phyloP scores from a whole-genome alignment of 139 green algal genomes.

The Volvox africanus region DNA sequence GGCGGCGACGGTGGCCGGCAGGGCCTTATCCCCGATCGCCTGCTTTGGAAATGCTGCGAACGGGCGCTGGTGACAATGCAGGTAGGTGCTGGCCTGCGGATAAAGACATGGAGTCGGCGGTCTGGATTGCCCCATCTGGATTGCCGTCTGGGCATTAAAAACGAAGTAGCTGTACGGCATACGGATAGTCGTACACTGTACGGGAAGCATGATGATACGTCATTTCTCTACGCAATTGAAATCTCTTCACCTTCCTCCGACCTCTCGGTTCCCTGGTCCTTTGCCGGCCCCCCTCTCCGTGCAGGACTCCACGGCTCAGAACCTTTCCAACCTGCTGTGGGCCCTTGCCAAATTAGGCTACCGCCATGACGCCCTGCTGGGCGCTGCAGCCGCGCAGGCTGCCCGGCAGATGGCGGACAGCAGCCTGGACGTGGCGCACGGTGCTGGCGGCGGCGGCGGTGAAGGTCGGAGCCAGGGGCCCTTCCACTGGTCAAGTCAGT shows the following conservation, averaged over 20 bases:
- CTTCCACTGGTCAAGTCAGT: slow-evolving; percentile 48
- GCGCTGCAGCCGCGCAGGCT: not conserved
- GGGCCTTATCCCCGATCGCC: not conserved
- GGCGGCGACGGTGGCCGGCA: not conserved
- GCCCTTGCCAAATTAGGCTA: slow-evolving; percentile 60
- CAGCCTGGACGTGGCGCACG: not conserved
- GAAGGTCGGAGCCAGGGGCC: not conserved
- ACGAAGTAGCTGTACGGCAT: too few relatives aligned
- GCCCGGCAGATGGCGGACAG: slow-evolving; percentile 40
- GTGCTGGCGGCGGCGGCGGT: not conserved
- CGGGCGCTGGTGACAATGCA: not conserved
- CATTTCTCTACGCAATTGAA: not conserved
- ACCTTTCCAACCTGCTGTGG: slow-evolving; percentile 78
- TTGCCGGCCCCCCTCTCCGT: not conserved
- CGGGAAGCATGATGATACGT: not conserved
- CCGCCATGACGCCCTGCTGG: slow-evolving; percentile 35
- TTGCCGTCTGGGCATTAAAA: too few relatives aligned
- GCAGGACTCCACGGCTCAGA: not conserved
- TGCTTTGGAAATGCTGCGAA: slow-evolving; percentile 6
- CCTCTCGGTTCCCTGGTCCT: not conserved
- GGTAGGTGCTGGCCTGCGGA: slow-evolving; percentile 1
- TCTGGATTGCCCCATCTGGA: not conserved
- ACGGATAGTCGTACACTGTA: too few relatives aligned
- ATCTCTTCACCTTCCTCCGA: not conserved
- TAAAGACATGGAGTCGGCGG: not conserved